Evolutionary conservation across 2,329 filamentous ascomycete genomes (phyloP).

Genomic region (Macrophomina pseudophaseolina): DNA sequence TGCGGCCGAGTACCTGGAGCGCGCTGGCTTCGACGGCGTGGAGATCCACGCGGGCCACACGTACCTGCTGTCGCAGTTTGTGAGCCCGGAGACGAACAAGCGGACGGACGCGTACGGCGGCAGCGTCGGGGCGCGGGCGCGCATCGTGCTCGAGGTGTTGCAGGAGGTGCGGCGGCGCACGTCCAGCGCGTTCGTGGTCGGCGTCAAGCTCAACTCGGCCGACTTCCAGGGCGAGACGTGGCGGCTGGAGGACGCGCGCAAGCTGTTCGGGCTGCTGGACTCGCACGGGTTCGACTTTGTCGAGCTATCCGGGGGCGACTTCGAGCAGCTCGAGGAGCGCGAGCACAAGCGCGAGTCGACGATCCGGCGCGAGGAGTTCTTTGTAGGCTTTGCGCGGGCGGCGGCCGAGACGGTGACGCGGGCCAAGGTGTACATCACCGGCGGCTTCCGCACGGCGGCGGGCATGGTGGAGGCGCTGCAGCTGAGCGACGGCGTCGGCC

Average conservation of each 20-base stretch:
- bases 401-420: slow-evolving; percentile 55
- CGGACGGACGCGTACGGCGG: slow-evolving; percentile 45
- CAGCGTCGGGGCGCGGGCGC: slow-evolving; percentile 40
- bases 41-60: slow-evolving; percentile 46
- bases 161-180: slow-evolving; percentile 38
- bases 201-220: slow-evolving; percentile 60
- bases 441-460: slow-evolving; percentile 57
- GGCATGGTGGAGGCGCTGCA: slow-evolving; percentile 63
- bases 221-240: slow-evolving; percentile 57
- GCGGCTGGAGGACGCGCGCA: slow-evolving; percentile 52
- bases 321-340: slow-evolving; percentile 56
- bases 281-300: slow-evolving; percentile 56
- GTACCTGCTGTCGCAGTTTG: slow-evolving; percentile 46
- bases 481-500: slow-evolving; percentile 64
- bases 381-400: slow-evolving; percentile 60
- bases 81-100: slow-evolving; percentile 40
- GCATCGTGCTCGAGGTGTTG: slow-evolving; percentile 42
- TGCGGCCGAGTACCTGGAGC: slow-evolving; percentile 63
- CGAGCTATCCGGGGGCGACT: slow-evolving; percentile 63
- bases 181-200: slow-evolving; percentile 46
- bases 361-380: slow-evolving; percentile 60
- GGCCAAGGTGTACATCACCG: slow-evolving; percentile 63
- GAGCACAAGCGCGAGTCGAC: slow-evolving; percentile 59
- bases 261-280: slow-evolving; percentile 53
- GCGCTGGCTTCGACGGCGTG: slow-evolving; percentile 60